Evolutionary conservation across 2,329 filamentous ascomycete genomes (phyloP), one percentile per base, ranked within the genome.

Genomic region (Colletotrichum neosansevieriae): DNA sequence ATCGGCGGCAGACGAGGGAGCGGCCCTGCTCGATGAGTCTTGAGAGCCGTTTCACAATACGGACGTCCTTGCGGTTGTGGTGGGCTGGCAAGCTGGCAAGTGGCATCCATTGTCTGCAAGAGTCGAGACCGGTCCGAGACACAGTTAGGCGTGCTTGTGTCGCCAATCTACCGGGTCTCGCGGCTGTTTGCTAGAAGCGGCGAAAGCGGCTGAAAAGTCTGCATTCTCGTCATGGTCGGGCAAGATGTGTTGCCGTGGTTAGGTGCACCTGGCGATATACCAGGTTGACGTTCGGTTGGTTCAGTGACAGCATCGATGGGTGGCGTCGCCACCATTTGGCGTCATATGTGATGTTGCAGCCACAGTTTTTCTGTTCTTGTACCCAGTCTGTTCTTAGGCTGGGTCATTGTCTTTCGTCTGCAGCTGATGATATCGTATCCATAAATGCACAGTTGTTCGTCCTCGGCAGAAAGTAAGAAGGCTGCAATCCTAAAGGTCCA

Each of bases 1-100:
- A 68, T 68, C 65, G 53, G 64, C 65, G 50, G 59, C 29, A 58
- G 47, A 68, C 38, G 38, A 63, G 36, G 49, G 49, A 24, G 40
- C 40, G 54, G 54, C 45, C 61, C 40, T 58, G 53, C 21, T 17
- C 24, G 42, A 17, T 40, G 61, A n/a, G n/a, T n/a, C n/a, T n/a
- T n/a, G n/a, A 56, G 24, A n/a, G 32, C 12, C 47, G 65, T 68
- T 68, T 65, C 65, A 68, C 61, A 49, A 56, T 15, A 17, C 15
- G 45, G 45, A 36, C 13, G 24, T 44, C 51, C 59, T 42, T 58
- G 64, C 58, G 32, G 36, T 42, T 21, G 45, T 57, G 38, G n/a
- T 38, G 11, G 36, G 36, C 11, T 15, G 36, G 29, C 24, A 11
- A 38, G 4, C 11, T 38, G 11, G 29, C 24, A 11, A 38, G 4